phyloP scores from a whole-genome alignment of 2,329 filamentous ascomycete genomes.

The Calonectria pauciramosa region DNA sequence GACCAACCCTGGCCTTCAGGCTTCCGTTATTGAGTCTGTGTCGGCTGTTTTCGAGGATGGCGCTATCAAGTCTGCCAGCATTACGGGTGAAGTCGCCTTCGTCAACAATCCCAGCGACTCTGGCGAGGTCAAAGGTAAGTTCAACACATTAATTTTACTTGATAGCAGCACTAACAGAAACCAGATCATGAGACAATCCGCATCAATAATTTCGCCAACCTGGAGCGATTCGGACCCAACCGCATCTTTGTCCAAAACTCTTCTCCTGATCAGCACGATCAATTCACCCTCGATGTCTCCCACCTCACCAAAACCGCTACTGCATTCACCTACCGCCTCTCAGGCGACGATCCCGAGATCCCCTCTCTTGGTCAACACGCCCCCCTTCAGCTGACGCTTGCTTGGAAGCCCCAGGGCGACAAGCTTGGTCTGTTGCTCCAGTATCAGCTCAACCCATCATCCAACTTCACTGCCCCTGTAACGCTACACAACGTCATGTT shows the following conservation, averaged over 20 bases:
- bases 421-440: constrained; percentile 89
- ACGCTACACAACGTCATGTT: constrained; percentile 80
- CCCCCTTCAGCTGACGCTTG: constrained; percentile 79
- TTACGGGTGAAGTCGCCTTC: constrained; percentile 91
- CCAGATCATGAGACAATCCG: constrained; percentile 76
- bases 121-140: constrained; percentile 64
- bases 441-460: constrained; percentile 86
- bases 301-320: constrained; percentile 81
- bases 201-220: constrained; percentile 87
- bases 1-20: constrained; percentile 83
- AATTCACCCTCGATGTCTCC: constrained; percentile 82
- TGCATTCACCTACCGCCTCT: constrained; percentile 93
- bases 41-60: constrained; percentile 86
- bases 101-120: constrained; percentile 75
- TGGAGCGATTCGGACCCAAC: constrained; percentile 95
- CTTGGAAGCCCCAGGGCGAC: constrained; percentile 86
- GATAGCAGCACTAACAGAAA: constrained; percentile 12
- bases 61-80: constrained; percentile 76
- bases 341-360: constrained; percentile 72
- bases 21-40: constrained; percentile 93
- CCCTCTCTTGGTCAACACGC: constrained; percentile 67
- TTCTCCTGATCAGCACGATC: constrained; percentile 75
- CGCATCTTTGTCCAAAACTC: constrained; percentile 87
- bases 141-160: constrained; percentile 13
- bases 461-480: constrained; percentile 56